phyloP scores from a whole-genome alignment of 768 basidiomycete species.

The Leccinellum rugosiceps region DNA sequence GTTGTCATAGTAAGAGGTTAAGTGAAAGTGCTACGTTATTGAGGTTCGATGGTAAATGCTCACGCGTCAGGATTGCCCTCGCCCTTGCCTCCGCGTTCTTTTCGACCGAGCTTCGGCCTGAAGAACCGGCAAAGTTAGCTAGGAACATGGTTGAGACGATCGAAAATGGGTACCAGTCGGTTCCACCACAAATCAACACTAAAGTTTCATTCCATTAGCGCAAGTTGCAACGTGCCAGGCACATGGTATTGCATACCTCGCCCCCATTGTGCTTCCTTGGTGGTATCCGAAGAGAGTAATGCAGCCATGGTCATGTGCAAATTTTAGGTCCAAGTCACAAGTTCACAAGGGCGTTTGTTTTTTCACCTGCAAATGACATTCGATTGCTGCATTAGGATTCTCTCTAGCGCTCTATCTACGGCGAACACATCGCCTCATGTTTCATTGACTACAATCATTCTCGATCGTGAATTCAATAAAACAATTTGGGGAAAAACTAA shows the following conservation, averaged over 20 bases:
- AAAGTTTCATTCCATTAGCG: slow-evolving; percentile 15
- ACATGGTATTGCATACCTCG: slow-evolving; percentile 28
- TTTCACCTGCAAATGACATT: slow-evolving; percentile 9
- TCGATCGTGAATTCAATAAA: slow-evolving; percentile 1
- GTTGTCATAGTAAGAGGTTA: background rate
- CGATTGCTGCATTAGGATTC: slow-evolving; percentile 32
- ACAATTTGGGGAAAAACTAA: background rate
- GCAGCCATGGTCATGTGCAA: slow-evolving; percentile 31
- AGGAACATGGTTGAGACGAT: background rate
- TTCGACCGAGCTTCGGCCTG: slow-evolving; percentile 76
- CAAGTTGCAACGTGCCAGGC: slow-evolving; percentile 6
- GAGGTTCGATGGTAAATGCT: slow-evolving; percentile 5
- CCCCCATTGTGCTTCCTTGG: slow-evolving; percentile 43
- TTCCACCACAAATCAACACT: slow-evolving; percentile 87
- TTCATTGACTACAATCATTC: background rate
- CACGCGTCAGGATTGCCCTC: slow-evolving; percentile 41
- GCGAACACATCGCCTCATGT: slow-evolving; percentile 2
- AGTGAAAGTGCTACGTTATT: slow-evolving; percentile 5
- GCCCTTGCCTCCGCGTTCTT: slow-evolving; percentile 55
- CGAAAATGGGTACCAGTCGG: slow-evolving; percentile 62
- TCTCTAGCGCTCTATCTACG: slow-evolving; percentile 31
- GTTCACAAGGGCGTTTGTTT: slow-evolving; percentile 14
- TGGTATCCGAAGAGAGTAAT: slow-evolving; percentile 20
- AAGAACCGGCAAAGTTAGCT: slow-evolving; percentile 13
- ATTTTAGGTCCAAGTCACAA: slow-evolving; percentile 21